These are phyloP conservation scores for Thymus quinquecostatus DNA, from an alignment of 257 asterid species.

Conservation along the genomic window DNA sequence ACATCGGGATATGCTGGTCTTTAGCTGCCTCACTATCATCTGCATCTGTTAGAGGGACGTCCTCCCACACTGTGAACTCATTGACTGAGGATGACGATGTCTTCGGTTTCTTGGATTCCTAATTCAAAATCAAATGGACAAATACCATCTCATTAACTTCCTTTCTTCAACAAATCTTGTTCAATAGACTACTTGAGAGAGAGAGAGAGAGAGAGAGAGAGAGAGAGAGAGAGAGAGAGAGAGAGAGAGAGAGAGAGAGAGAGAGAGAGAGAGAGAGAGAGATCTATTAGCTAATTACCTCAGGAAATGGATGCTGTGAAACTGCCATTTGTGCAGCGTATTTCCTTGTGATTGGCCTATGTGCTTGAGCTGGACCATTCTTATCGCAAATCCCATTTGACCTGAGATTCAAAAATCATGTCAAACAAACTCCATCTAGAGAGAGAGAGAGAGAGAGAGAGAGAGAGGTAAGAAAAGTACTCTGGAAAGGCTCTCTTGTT, in stretches of 20 bases:
- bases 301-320: conserved; percentile 46
- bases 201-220: background rate
- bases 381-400: conserved; percentile 55
- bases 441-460: background rate
- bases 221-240: background rate
- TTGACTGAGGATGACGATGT: conserved; percentile 34
- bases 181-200: background rate
- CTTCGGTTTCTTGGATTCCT: conserved; percentile 58
- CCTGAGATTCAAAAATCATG: conserved; percentile 42
- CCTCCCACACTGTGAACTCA: conserved; percentile 58
- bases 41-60: conserved; percentile 50
- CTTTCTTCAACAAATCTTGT: background rate
- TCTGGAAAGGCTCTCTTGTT: conserved; percentile 71
- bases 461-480: conserved; percentile 48
- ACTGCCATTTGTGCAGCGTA: conserved; percentile 74
- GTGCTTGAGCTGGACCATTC: conserved; percentile 46
- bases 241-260: conserved; percentile 1
- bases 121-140: background rate
- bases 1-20: conserved; percentile 81
- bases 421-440: background rate
- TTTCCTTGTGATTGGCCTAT: conserved; percentile 85
- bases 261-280: background rate
- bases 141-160: background rate
- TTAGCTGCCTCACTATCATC: conserved; percentile 49
- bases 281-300: conserved; percentile 43